phyloP scores from a whole-genome alignment of 2,329 filamentous ascomycete species.

The Xylariomycetidae sp. region DNA sequence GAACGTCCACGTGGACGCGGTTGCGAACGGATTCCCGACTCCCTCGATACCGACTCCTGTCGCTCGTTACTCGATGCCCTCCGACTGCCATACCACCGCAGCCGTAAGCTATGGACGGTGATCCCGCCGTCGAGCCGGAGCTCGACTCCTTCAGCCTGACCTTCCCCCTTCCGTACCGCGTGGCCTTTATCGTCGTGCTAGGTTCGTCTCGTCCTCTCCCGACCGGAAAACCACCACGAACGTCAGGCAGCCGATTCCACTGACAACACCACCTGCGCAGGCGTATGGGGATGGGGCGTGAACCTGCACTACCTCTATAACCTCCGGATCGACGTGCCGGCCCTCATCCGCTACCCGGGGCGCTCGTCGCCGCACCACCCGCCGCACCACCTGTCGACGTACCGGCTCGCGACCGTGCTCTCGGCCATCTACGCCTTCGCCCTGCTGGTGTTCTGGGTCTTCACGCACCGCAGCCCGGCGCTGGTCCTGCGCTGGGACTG shows the following conservation, averaged over 20 bases:
- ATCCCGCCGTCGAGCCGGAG: constrained; percentile 61
- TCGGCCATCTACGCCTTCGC: constrained; percentile 65
- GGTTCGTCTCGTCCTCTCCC: constrained; percentile 42
- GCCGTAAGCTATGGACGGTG: constrained; percentile 64
- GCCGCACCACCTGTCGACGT: constrained; percentile 75
- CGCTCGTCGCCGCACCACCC: constrained; percentile 64
- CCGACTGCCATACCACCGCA: no score
- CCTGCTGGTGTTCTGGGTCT: constrained; percentile 74
- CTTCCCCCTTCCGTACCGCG: constrained; percentile 83
- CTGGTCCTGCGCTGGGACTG: constrained; percentile 75
- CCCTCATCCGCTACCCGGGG: constrained; percentile 78
- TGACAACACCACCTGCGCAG: constrained; percentile 36
- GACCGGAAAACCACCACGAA: background rate
- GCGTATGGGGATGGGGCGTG: constrained; percentile 89
- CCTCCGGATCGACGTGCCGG: constrained; percentile 79
- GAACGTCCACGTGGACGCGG: no score
- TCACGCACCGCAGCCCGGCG: constrained; percentile 63
- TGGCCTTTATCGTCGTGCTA: constrained; percentile 77
- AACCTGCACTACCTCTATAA: constrained; percentile 83
- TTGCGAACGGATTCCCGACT: background rate
- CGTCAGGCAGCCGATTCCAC: background rate
- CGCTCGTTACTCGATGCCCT: no score
- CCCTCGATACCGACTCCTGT: no score
- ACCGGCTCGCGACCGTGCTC: constrained; percentile 75
- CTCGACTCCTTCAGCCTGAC: constrained; percentile 83